phyloP scores from a whole-genome alignment of 306 rosid genomes.

The Rosa rugosa region DNA sequence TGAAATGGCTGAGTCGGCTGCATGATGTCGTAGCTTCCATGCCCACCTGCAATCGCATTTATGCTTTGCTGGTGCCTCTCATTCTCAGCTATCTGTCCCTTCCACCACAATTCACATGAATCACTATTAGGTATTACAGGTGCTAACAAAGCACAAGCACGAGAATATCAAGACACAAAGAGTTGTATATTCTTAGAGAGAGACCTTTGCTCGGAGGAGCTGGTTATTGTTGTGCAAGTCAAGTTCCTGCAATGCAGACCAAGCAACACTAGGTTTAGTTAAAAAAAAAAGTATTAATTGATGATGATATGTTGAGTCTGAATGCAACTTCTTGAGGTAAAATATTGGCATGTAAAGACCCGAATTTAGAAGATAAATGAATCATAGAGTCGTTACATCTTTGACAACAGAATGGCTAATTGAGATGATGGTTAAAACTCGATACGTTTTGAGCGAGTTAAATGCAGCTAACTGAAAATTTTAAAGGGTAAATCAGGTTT shows the following conservation, averaged over 20 bases:
- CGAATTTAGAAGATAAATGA: background rate
- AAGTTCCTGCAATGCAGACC: slow-evolving; percentile 57
- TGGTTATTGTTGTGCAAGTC: slow-evolving; percentile 87
- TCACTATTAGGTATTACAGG: background rate
- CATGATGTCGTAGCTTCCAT: slow-evolving; percentile 56
- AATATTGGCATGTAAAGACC: background rate
- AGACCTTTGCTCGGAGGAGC: slow-evolving; percentile 83
- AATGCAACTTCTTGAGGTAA: background rate
- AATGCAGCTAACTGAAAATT: background rate
- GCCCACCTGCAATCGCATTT: slow-evolving; percentile 44
- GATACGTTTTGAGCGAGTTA: background rate
- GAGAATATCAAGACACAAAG: background rate
- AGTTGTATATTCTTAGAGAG: background rate
- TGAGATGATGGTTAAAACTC: background rate
- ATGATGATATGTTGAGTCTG: background rate
- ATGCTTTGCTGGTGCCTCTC: slow-evolving; percentile 65
- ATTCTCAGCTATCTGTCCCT: slow-evolving; percentile 70
- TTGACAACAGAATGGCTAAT: background rate
- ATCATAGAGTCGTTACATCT: background rate
- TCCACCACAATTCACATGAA: background rate
- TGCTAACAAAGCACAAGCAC: background rate
- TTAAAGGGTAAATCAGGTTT: too few species aligned
- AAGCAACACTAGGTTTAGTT: background rate
- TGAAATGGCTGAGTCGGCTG: slow-evolving; percentile 53
- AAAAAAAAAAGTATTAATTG: background rate